phyloP scores from a whole-genome alignment of 345 rosid species.

The Microcos paniculata region DNA sequence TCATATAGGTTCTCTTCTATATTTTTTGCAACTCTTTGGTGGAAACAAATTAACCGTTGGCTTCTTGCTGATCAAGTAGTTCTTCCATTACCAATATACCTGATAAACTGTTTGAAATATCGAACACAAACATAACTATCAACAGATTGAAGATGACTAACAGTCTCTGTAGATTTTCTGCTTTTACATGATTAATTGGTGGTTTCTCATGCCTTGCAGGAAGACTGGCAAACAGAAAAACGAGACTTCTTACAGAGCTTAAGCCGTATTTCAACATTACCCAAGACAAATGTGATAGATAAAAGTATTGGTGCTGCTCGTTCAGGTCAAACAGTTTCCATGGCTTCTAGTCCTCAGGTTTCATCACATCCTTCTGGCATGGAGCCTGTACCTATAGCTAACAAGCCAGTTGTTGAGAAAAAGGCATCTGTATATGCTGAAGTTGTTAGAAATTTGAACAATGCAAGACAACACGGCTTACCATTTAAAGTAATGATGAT shows the following conservation, averaged over 20 bases:
- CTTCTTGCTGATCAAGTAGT: background rate
- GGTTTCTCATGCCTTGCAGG: conserved; percentile 45
- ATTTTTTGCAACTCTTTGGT: background rate
- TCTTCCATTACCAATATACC: background rate
- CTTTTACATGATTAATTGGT: conserved; percentile 18
- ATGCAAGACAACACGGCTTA: conserved; percentile 74
- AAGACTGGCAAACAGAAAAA: conserved; percentile 92
- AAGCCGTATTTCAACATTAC: conserved; percentile 82
- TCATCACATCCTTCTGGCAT: conserved; percentile 51
- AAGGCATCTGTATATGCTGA: conserved; percentile 79
- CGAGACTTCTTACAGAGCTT: conserved; percentile 94
- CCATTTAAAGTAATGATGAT: conserved; percentile 63
- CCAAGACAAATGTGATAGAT: conserved; percentile 58
- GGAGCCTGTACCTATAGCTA: conserved; percentile 63
- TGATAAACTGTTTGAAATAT: background rate
- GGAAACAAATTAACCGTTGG: background rate
- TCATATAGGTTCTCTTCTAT: background rate
- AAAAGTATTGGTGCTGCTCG: conserved; percentile 40
- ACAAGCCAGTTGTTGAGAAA: conserved; percentile 67
- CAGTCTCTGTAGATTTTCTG: conserved; percentile 5
- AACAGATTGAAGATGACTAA: conserved; percentile 11
- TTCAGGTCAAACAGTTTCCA: conserved; percentile 54
- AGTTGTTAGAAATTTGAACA: conserved; percentile 76
- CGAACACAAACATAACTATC: background rate
- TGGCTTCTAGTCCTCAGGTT: conserved; percentile 59